phyloP scores from a whole-genome alignment of 805 yeast genomes.

The Cyberlindnera maritima region DNA sequence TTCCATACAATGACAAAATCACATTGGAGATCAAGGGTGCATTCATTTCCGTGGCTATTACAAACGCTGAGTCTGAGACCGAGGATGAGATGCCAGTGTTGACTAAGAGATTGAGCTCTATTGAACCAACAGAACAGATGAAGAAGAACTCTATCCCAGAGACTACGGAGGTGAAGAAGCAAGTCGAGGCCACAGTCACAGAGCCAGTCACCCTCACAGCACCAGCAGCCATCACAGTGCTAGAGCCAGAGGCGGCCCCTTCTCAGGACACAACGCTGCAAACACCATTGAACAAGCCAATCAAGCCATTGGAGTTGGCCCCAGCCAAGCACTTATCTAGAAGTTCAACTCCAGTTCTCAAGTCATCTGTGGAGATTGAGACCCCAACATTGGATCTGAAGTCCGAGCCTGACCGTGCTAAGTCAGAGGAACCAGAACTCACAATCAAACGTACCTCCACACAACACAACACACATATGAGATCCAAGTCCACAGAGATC shows the following conservation, averaged over 20 bases:
- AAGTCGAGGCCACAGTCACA: neutral
- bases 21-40: constrained; percentile 73
- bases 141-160: neutral
- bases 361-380: constrained; percentile 4
- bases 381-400: neutral
- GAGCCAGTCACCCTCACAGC: neutral
- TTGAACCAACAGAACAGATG: constrained; percentile 18
- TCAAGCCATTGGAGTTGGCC: constrained; percentile 6
- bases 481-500: constrained; percentile 11
- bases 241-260: neutral
- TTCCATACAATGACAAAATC: constrained; percentile 63
- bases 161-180: neutral
- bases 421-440: constrained; percentile 13
- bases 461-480: constrained; percentile 5
- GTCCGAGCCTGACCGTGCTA: constrained; percentile 8
- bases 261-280: neutral
- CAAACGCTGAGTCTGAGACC: constrained; percentile 40
- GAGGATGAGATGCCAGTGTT: constrained; percentile 34
- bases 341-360: constrained; percentile 13
- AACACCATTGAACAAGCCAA: constrained; percentile 10
- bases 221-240: neutral
- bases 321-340: constrained; percentile 15
- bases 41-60: constrained; percentile 48
- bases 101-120: constrained; percentile 16
- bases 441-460: neutral